Evolutionary conservation across 1,284 basidiomycete species (phyloP).

Genomic region (Boletus subluridellus): DNA sequence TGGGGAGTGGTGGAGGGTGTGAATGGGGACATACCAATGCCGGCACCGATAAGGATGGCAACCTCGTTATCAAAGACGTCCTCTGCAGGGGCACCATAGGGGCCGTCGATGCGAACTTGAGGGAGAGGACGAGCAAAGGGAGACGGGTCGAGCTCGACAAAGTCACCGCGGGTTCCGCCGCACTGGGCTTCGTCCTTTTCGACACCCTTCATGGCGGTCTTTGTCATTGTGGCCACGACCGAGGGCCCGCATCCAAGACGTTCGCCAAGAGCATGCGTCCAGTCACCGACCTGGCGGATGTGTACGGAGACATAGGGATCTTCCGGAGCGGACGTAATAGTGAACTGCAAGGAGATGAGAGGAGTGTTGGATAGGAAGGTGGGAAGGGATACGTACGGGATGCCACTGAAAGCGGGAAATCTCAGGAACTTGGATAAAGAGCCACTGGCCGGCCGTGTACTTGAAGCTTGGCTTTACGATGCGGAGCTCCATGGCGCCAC

Average conservation of each 20-base stretch:
- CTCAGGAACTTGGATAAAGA: slow-evolving; percentile 84
- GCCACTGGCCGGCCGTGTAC: slow-evolving; percentile 87
- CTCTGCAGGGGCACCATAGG: slow-evolving; percentile 85
- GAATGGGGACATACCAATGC: slow-evolving; percentile 66
- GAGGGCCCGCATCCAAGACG: slow-evolving; percentile 77
- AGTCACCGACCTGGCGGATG: slow-evolving; percentile 89
- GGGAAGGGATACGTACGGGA: slow-evolving; percentile 52
- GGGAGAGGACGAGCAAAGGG: slow-evolving; percentile 55
- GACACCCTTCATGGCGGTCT: slow-evolving; percentile 67
- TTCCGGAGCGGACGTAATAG: slow-evolving; percentile 88
- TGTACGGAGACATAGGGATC: slow-evolving; percentile 87
- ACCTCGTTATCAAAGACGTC: slow-evolving; percentile 86
- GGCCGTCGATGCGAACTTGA: slow-evolving; percentile 77
- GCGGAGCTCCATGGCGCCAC: slow-evolving; percentile 85
- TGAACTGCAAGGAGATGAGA: slow-evolving; percentile 54
- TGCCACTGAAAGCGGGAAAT: slow-evolving; percentile 85
- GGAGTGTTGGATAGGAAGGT: not conserved
- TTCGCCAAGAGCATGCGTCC: slow-evolving; percentile 75
- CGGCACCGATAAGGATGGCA: slow-evolving; percentile 82
- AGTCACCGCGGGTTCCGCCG: slow-evolving; percentile 61
- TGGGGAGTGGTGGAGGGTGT: not conserved
- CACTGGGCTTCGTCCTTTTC: slow-evolving; percentile 57
- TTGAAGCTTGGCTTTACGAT: slow-evolving; percentile 86
- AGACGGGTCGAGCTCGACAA: slow-evolving; percentile 67
- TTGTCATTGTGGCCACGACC: slow-evolving; percentile 70